Evolutionary conservation across 2,329 filamentous ascomycete genomes (phyloP), one percentile per base, ranked within the genome.

Genomic region (Colletotrichum graminicola): DNA sequence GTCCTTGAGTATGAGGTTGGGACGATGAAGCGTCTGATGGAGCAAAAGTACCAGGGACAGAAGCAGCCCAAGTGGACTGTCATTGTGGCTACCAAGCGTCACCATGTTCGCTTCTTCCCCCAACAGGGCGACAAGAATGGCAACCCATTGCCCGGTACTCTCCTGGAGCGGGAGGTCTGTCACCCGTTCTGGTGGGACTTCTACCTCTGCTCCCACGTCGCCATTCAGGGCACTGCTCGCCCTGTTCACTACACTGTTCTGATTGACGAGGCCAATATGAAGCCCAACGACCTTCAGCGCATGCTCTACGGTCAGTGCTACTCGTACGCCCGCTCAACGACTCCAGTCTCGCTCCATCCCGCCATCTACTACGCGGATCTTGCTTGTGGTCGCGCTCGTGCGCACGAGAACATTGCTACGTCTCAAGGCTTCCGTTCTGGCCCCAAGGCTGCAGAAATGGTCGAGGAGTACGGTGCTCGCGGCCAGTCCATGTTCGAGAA

Each of bases 291-390:
- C 2, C 85, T 99, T 0, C 93, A 97, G 77, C 91, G 91, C 67
- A 92, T 98, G 88, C 92, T 98, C 29, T 98, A 98, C 76, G 92
- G 97, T 75, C 94, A 98, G 74, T 97, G 92, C 55, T 99, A 97
- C 81, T 94, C 97, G 67, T 99, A 97, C 78, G 91, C 92, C 66
- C 90, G 96, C 21, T 96, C 95, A 0, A 98, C 95, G 0, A 98
- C 95, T 0, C 94, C 96, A 0, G 95, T 99, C 0, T 98, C 95
- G 0, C 82, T 96, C 0, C 93, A 91, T 75, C 96, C 96, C 0
- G 94, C 96, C 0, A 92, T 98, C 0, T 99, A 99, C 86, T 99
- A 99, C 76, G 94, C 97, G 0, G 96, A 99, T 81, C 82, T 99
- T 74, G 94, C 95, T 43, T 92, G 94, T 11, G 90, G 90, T 69